A percentile compares a stretch with the other conserved stretches of the same genome.
phyloP scores from a whole-genome alignment of 805 yeast species.

The Vanderwaltozyma verrucispora region DNA sequence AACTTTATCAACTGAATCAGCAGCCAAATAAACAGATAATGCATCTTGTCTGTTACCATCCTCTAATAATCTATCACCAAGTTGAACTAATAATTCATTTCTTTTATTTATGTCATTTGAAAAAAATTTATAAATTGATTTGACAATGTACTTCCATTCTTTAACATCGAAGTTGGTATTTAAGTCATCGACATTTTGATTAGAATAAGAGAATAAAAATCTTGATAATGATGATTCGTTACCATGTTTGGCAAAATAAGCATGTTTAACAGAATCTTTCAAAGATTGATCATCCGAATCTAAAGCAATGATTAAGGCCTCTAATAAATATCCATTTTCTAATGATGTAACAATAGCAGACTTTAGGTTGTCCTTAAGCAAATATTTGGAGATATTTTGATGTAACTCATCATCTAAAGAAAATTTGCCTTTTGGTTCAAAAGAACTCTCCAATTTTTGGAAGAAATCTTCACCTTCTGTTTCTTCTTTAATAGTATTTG shows the following conservation, averaged over 20 bases:
- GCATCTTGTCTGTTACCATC: slow-evolving; percentile 61
- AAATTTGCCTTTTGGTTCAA: slow-evolving; percentile 46
- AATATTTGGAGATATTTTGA: slow-evolving; percentile 34
- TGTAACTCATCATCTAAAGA: slow-evolving; percentile 37
- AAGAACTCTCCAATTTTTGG: slow-evolving; percentile 27
- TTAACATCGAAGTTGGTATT: slow-evolving; percentile 66
- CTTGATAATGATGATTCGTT: slow-evolving; percentile 50
- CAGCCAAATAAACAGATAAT: slow-evolving; percentile 65
- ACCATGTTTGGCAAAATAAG: slow-evolving; percentile 55
- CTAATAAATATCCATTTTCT: slow-evolving; percentile 50
- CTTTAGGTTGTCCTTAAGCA: slow-evolving; percentile 53
- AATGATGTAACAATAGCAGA: slow-evolving; percentile 62
- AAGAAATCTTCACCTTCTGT: slow-evolving; percentile 32
- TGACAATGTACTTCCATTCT: slow-evolving; percentile 79
- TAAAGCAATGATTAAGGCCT: slow-evolving; percentile 75
- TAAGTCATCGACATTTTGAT: slow-evolving; percentile 50
- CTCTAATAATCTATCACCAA: slow-evolving; percentile 68
- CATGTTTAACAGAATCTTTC: slow-evolving; percentile 58
- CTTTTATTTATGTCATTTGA: slow-evolving; percentile 38
- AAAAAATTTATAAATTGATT: slow-evolving; percentile 48
- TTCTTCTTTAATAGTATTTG: slow-evolving; percentile 9
- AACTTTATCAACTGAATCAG: slow-evolving; percentile 69
- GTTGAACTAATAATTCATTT: slow-evolving; percentile 43
- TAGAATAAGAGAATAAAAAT: slow-evolving; percentile 54
- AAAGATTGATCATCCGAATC: slow-evolving; percentile 47